phyloP scores from a whole-genome alignment of 1,139 yeast genomes.

The Blastobotrys buckinghamii region DNA sequence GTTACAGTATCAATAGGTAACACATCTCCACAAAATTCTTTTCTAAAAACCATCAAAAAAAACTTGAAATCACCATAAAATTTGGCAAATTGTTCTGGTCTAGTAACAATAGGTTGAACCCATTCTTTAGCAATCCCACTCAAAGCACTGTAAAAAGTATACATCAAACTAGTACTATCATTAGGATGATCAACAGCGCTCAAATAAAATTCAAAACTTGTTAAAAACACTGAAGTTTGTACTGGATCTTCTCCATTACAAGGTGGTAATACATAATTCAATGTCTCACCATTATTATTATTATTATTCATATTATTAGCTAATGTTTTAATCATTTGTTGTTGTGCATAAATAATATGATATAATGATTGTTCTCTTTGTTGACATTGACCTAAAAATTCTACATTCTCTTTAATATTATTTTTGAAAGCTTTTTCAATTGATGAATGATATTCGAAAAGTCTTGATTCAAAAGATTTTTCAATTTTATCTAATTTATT shows the following conservation, averaged over 20 bases:
- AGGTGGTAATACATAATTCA: background rate
- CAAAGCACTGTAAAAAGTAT: background rate
- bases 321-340: background rate
- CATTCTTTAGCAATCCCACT: slow-evolving; percentile 7
- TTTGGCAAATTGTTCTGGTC: slow-evolving; percentile 1
- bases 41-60: slow-evolving; percentile 5
- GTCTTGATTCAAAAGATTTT: background rate
- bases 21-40: slow-evolving; percentile 2
- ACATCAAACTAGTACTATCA: background rate
- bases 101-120: slow-evolving; percentile 1
- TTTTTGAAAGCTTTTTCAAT: background rate
- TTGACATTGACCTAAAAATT: background rate
- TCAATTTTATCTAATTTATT: slow-evolving; percentile 1
- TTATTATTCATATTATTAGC: background rate
- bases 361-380: background rate
- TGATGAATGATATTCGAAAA: background rate
- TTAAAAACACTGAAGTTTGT: slow-evolving; percentile 5
- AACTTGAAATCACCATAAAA: slow-evolving; percentile 5
- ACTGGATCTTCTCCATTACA: slow-evolving; percentile 1
- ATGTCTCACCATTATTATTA: background rate
- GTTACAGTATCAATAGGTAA: background rate
- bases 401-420: background rate
- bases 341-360: slow-evolving; percentile 6
- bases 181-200: background rate
- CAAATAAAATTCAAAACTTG: slow-evolving; percentile 8